A percentile compares a stretch with the other conserved stretches of the same genome.
phyloP scores from a whole-genome alignment of 192 early-diverging fungal genomes.

The Coemansia sp. region DNA sequence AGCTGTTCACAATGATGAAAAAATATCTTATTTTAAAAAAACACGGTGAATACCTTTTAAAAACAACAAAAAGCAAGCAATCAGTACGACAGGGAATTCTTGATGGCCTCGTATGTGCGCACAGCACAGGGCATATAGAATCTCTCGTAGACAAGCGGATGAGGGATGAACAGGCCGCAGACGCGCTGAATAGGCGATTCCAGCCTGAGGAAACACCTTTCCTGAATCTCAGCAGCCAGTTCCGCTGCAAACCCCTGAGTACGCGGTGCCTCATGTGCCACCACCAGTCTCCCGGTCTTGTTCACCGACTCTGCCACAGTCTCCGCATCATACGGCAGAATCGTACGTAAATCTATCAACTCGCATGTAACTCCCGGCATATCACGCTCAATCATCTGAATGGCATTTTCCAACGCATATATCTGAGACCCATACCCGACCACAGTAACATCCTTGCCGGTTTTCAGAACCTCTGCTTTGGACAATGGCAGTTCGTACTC shows the following conservation, averaged over 20 bases:
- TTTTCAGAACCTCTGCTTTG: conserved; percentile 86
- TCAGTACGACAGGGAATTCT: conserved; percentile 73
- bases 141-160: conserved; percentile 90
- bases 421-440: conserved; percentile 92
- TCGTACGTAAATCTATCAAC: conserved; percentile 89
- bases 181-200: conserved; percentile 91
- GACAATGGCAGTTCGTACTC: conserved; percentile 90
- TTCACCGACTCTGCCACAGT: conserved; percentile 87
- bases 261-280: conserved; percentile 92
- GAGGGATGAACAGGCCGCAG: conserved; percentile 87
- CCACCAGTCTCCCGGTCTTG: conserved; percentile 89
- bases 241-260: conserved; percentile 91
- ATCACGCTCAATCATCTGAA: conserved; percentile 80
- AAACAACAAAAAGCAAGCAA: background rate
- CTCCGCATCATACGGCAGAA: conserved; percentile 91
- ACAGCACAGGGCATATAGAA: conserved; percentile 90
- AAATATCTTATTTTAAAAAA: too few species aligned
- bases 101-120: conserved; percentile 86
- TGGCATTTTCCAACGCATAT: conserved; percentile 90
- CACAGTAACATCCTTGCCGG: conserved; percentile 85
- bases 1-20: too few species aligned
- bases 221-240: conserved; percentile 85
- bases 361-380: conserved; percentile 86
- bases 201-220: conserved; percentile 87
- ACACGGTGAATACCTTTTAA: too few species aligned